Conservation (phyloP, 139 green algal species). For the Tetradesmus lagerheimii region DNA sequence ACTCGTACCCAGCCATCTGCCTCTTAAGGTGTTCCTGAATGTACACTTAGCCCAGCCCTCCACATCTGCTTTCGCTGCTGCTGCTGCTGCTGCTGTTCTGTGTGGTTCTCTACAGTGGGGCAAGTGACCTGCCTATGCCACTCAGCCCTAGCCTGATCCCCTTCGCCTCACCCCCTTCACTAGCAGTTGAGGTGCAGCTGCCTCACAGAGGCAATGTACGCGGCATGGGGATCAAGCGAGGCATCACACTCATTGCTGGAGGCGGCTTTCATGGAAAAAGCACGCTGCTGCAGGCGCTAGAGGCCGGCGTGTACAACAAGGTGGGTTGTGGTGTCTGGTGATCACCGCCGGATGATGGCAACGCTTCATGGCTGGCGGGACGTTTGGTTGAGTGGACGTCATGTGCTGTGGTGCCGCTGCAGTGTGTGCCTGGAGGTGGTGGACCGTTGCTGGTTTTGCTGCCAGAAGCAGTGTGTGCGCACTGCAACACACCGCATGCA, state of each 20-base stretch:
- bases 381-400: too few species aligned
- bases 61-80: too few species aligned
- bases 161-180: slow-evolving; percentile 48
- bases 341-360: neutral
- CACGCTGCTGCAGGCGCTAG: slow-evolving; percentile 77
- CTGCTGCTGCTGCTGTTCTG: neutral
- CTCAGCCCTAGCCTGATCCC: neutral
- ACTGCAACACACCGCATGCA: too few species aligned
- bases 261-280: slow-evolving; percentile 84
- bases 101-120: slow-evolving; percentile 1
- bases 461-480: neutral
- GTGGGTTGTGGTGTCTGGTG: slow-evolving; percentile 54
- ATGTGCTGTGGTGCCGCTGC: neutral
- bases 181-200: slow-evolving; percentile 60
- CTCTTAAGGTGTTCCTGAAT: too few species aligned
- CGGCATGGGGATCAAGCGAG: slow-evolving; percentile 72
- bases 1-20: too few species aligned
- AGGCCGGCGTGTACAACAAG: slow-evolving; percentile 81
- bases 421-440: neutral
- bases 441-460: neutral
- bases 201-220: slow-evolving; percentile 62
- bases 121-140: slow-evolving; percentile 42
- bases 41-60: too few species aligned
- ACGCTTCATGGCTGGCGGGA: neutral
- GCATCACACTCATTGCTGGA: slow-evolving; percentile 80